phyloP scores from a whole-genome alignment of 2,329 filamentous ascomycete species.

The Fusarium mexicanum region DNA sequence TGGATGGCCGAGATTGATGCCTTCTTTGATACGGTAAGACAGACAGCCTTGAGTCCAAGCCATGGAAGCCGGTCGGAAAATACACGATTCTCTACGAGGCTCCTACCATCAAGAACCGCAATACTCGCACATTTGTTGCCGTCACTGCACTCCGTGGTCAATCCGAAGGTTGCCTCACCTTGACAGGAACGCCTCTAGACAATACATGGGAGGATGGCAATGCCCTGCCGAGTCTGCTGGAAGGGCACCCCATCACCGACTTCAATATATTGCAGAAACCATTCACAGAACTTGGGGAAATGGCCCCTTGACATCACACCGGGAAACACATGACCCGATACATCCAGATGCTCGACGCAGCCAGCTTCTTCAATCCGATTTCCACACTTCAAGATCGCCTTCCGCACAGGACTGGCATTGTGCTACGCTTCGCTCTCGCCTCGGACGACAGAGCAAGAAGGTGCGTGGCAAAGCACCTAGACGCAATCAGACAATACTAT shows the following conservation, averaged over 20 bases:
- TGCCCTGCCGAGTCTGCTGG: neutral
- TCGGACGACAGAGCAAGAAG: neutral
- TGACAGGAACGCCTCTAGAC: neutral
- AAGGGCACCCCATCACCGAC: neutral
- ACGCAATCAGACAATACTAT: accelerated
- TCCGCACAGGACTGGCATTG: neutral
- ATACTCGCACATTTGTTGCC: neutral
- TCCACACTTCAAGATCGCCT: neutral
- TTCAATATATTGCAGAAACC: neutral
- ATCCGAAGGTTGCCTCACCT: neutral
- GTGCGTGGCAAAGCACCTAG: neutral
- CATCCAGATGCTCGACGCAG: neutral
- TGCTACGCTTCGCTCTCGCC: neutral
- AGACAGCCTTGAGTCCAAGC: neutral
- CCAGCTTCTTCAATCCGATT: neutral
- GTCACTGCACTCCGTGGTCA: neutral
- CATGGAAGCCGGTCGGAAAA: neutral
- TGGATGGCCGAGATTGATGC: neutral
- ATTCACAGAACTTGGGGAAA: neutral
- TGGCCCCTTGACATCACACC: neutral
- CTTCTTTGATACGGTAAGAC: neutral
- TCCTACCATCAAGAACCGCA: neutral
- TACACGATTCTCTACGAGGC: neutral
- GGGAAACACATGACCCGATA: neutral
- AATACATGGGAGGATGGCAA: neutral